A percentile compares a stretch with the other conserved stretches of the same genome.
phyloP scores from a whole-genome alignment of 2,329 filamentous ascomycete genomes.

The Colletotrichum sansevieriae region DNA sequence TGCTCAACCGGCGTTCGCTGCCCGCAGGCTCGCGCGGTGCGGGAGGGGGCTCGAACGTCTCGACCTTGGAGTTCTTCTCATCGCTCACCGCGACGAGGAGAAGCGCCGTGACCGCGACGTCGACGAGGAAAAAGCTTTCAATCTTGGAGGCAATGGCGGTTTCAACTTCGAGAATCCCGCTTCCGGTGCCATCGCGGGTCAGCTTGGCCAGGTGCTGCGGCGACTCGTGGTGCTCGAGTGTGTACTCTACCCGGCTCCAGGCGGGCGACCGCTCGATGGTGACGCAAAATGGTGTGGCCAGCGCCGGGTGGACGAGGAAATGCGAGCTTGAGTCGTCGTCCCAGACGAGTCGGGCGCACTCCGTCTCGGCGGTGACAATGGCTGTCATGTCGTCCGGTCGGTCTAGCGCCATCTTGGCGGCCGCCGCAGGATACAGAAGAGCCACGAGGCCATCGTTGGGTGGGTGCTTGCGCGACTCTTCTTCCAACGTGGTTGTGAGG shows the following conservation, averaged over 20 bases:
- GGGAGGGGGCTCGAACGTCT: slow-evolving; percentile 72
- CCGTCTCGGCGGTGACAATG: slow-evolving; percentile 73
- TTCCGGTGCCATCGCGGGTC: slow-evolving; percentile 70
- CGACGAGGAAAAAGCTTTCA: slow-evolving; percentile 72
- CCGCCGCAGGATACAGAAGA: slow-evolving; percentile 75
- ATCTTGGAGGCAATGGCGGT: slow-evolving; percentile 71
- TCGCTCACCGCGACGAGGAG: slow-evolving; percentile 71
- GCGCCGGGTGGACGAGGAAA: slow-evolving; percentile 73
- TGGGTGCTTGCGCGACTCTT: slow-evolving; percentile 63
- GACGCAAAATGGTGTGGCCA: slow-evolving; percentile 74
- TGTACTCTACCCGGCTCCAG: slow-evolving; percentile 73
- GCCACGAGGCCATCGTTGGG: slow-evolving; percentile 76
- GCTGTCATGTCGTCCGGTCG: slow-evolving; percentile 70
- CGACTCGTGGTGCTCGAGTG: slow-evolving; percentile 73
- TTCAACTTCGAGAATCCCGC: slow-evolving; percentile 72
- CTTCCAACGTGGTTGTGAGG: slow-evolving; percentile 70
- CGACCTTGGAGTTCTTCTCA: slow-evolving; percentile 63
- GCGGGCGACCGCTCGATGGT: slow-evolving; percentile 69
- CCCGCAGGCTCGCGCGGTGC: slow-evolving; percentile 44
- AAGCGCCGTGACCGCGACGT: slow-evolving; percentile 72
- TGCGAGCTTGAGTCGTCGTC: slow-evolving; percentile 71
- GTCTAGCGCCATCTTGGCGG: slow-evolving; percentile 73
- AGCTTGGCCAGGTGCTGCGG: slow-evolving; percentile 72
- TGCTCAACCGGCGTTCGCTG: slow-evolving; percentile 48
- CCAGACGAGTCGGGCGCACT: slow-evolving; percentile 80